Evolutionary conservation across 2,329 filamentous ascomycete genomes (phyloP).

Genomic region (Arthrocladium fulminans): DNA sequence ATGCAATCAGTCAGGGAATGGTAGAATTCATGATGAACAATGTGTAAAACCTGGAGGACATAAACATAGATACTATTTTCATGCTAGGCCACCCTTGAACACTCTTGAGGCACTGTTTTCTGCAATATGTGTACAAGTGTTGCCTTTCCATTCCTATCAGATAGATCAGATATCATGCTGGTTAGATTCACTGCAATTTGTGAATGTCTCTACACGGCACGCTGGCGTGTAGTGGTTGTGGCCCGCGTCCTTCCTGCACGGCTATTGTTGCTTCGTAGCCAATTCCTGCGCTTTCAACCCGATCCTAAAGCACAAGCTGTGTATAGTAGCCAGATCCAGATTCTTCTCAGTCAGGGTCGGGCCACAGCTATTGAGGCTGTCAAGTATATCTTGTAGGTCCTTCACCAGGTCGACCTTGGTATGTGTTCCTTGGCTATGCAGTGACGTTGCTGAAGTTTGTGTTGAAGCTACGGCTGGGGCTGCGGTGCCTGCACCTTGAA

Average conservation of each 20-base stretch:
- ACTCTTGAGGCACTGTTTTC: too few relatives aligned
- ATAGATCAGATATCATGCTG: neutral
- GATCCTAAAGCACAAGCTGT: conserved; percentile 8
- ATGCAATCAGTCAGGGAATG: too few relatives aligned
- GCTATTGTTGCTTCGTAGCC: neutral
- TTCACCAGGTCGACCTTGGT: neutral
- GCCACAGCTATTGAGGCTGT: neutral
- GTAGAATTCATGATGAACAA: too few relatives aligned
- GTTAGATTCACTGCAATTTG: neutral
- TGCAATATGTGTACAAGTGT: too few relatives aligned
- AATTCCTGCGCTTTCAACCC: conserved; percentile 7
- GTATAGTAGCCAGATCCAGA: neutral
- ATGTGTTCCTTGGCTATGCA: neutral
- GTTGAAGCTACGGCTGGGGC: neutral
- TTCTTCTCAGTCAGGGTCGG: neutral
- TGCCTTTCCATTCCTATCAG: neutral
- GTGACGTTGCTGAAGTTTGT: neutral
- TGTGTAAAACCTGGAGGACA: too few relatives aligned
- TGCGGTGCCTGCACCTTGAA: neutral
- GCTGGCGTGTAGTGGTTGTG: neutral
- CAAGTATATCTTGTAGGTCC: conserved; percentile 1
- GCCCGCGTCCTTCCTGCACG: neutral
- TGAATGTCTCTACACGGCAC: neutral
- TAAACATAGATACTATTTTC: too few relatives aligned
- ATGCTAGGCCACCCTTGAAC: too few relatives aligned